Conservation (phyloP, 2,329 filamentous ascomycete species). For the Pseudogymnoascus sp. region DNA sequence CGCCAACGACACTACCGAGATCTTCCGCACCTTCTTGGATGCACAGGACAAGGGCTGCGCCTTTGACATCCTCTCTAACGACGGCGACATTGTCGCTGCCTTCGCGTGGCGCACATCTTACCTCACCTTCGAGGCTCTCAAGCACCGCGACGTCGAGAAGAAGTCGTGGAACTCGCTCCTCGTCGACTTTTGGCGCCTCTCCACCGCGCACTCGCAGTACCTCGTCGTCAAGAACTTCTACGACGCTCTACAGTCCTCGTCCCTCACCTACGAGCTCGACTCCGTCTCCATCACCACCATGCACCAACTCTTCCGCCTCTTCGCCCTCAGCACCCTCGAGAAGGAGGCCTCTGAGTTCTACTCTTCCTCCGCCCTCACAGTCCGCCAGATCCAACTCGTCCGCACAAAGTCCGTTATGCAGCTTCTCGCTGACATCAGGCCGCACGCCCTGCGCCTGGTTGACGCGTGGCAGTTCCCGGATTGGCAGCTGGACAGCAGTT, state of each 20-base stretch:
- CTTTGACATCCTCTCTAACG: slow-evolving; percentile 63
- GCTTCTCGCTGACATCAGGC: slow-evolving; percentile 61
- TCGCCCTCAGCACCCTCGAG: slow-evolving; percentile 58
- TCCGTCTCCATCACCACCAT: slow-evolving; percentile 48
- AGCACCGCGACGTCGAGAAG: slow-evolving; percentile 67
- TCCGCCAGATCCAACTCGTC: slow-evolving; percentile 63
- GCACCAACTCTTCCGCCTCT: slow-evolving; percentile 59
- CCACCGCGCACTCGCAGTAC: slow-evolving; percentile 68
- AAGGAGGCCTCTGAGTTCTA: slow-evolving; percentile 65
- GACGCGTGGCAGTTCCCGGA: slow-evolving; percentile 71
- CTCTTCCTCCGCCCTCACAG: slow-evolving; percentile 57
- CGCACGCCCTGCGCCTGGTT: slow-evolving; percentile 62
- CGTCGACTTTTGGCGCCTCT: slow-evolving; percentile 69
- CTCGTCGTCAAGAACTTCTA: slow-evolving; percentile 76
- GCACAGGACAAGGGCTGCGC: slow-evolving; percentile 63
- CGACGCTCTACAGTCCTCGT: slow-evolving; percentile 49
- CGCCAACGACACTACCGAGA: slow-evolving; percentile 59
- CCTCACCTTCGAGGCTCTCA: slow-evolving; percentile 66
- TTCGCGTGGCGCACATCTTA: slow-evolving; percentile 69
- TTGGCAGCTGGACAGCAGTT: slow-evolving; percentile 64
- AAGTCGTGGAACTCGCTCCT: slow-evolving; percentile 69
- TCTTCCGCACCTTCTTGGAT: slow-evolving; percentile 55
- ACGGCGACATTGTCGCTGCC: slow-evolving; percentile 62
- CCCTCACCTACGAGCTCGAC: slow-evolving; percentile 46
- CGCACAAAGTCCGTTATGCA: slow-evolving; percentile 60